Evolutionary conservation across 164 flowering plant species (phyloP), one percentile per base, ranked within the genome.

Genomic region (Umbellularia californica): DNA sequence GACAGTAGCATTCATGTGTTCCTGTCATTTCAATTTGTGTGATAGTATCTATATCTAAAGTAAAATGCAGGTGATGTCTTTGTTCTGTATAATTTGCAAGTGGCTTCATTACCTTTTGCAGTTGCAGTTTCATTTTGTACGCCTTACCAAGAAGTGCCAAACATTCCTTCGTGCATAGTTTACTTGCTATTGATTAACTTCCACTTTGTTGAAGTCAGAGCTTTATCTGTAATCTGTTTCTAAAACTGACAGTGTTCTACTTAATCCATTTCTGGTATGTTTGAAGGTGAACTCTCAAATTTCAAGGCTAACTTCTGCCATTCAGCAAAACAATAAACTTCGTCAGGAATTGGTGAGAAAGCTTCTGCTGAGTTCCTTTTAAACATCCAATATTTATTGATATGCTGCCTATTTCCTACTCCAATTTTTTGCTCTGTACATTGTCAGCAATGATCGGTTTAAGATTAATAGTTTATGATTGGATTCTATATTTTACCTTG

Each of bases 301-400:
- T 76, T 82, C 87, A 58, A 91, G 84, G 88, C 79, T 93, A 77
- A 86, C 86, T 30, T 78, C 79, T 79, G 87, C 85, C 5, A 75
- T 90, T 67, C 90, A 84, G 72, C 88, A 78, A 78, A 86, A 74
- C 66, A 84, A 79, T 78, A 84, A 82, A 79, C 90, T 93, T 79
- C 90, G 84, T 69, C 92, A 86, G 76, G 27, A 93, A 83, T 80
- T 93, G 95, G 98, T 93, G 64, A 51, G 72, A 63, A 25, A 66
- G 50, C 47, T 58, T 28, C 30, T 50, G 50, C 70, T 58, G 15
- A 52, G 41, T 74, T 74, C 65, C n/a, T 68, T 20, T 47, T 47
- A 23, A 47, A 47, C 13, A 0, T 41, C 24, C 41, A 19, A 69
- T 67, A 67, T 33, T 28, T 67, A 19, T 67, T 30, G 30, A 65